phyloP scores from a whole-genome alignment of 1,284 basidiomycete species.

The Quambalaria eucalypti region DNA sequence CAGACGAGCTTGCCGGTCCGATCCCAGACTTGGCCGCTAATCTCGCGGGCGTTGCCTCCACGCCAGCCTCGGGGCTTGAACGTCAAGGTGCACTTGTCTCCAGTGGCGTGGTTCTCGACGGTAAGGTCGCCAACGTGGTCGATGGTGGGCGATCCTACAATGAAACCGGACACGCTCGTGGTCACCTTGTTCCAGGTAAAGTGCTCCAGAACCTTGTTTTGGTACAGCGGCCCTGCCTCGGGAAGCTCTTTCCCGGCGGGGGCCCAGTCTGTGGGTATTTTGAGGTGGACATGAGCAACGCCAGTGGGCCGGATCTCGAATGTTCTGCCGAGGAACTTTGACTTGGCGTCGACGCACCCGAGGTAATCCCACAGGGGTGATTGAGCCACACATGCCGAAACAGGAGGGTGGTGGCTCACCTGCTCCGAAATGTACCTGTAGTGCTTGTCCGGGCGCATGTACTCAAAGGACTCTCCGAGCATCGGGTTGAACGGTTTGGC shows the following conservation, averaged over 20 bases:
- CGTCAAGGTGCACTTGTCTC: constrained; percentile 77
- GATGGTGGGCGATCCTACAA: constrained; percentile 83
- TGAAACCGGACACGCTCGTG: constrained; percentile 65
- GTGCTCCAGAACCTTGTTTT: constrained; percentile 53
- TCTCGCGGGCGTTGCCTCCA: constrained; percentile 81
- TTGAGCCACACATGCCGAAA: constrained; percentile 85
- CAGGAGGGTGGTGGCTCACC: constrained; percentile 91
- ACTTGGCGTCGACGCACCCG: constrained; percentile 53
- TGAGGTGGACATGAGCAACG: constrained; percentile 76
- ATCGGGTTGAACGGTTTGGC: constrained; percentile 48
- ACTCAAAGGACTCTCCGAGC: constrained; percentile 83
- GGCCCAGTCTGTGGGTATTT: constrained; percentile 50
- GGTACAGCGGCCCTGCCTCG: constrained; percentile 5
- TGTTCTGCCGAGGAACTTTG: constrained; percentile 61
- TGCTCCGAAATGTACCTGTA: constrained; percentile 91
- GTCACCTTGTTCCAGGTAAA: constrained; percentile 79
- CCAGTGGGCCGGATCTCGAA: constrained; percentile 95
- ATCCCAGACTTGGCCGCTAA: constrained; percentile 73
- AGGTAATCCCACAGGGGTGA: constrained; percentile 82
- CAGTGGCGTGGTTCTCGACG: constrained; percentile 83
- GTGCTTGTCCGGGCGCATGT: constrained; percentile 68
- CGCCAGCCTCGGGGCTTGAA: constrained; percentile 96
- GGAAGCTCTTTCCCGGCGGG: constrained; percentile 19
- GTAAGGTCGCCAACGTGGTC: constrained; percentile 92
- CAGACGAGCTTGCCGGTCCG: constrained; percentile 61